Evolutionary conservation across 305 asterid species (phyloP).

Genomic region (Fraxinus albicans): DNA sequence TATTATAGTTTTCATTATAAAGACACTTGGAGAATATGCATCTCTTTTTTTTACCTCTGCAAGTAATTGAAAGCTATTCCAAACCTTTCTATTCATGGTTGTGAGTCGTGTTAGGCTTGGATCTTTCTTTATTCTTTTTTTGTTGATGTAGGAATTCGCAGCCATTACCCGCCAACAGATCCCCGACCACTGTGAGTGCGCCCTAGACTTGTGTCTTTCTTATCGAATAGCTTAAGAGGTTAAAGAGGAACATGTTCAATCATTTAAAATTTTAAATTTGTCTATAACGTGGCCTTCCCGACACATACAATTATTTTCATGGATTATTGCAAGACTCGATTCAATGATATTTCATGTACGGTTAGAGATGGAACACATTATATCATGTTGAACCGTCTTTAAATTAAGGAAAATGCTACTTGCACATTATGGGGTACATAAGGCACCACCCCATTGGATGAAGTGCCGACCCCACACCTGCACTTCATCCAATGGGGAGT

Average conservation of each 20-base stretch:
- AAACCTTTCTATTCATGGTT: conserved; percentile 27
- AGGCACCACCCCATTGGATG: no score
- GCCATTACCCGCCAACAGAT: no score
- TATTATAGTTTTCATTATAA: conserved; percentile 56
- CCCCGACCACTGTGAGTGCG: no score
- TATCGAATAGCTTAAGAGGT: neutral
- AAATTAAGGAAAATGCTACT: no score
- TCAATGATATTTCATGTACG: neutral
- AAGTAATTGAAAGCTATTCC: conserved; percentile 48
- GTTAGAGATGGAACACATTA: neutral
- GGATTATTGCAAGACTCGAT: neutral
- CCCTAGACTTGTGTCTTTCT: neutral
- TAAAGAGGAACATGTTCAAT: neutral
- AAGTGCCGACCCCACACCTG: no score
- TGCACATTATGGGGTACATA: no score
- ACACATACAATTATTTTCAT: neutral
- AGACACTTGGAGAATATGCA: conserved; percentile 34
- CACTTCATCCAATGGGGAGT: no score
- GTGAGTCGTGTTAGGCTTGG: neutral
- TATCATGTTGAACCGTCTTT: neutral
- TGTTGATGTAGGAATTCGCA: no score
- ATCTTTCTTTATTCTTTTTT: no score
- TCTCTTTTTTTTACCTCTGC: conserved; percentile 25
- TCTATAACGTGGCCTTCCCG: neutral
- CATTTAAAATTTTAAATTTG: no score